Conservation (phyloP, 805 yeast genomes). For the Nematodospora valgi region DNA sequence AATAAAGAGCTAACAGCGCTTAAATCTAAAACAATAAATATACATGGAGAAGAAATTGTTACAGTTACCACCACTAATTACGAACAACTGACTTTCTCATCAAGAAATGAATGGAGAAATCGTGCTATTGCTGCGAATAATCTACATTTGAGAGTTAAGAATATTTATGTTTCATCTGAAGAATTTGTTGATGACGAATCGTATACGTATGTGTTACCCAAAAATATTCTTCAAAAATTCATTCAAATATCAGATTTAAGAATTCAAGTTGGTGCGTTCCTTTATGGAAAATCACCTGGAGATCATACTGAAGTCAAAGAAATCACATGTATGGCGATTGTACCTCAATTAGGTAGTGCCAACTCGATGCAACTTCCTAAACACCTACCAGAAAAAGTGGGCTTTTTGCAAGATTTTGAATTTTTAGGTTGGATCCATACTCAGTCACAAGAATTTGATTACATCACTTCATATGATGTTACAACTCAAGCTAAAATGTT, state of each 20-base stretch:
- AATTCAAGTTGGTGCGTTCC: constrained; percentile 74
- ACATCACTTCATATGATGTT: constrained; percentile 69
- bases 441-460: constrained; percentile 56
- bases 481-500: constrained; percentile 50
- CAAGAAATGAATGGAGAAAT: constrained; percentile 87
- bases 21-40: constrained; percentile 80
- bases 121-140: constrained; percentile 77
- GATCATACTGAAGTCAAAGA: constrained; percentile 78
- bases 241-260: constrained; percentile 78
- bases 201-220: constrained; percentile 75
- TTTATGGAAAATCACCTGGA: constrained; percentile 76
- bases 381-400: constrained; percentile 34
- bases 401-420: constrained; percentile 48
- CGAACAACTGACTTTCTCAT: constrained; percentile 79
- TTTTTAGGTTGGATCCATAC: constrained; percentile 96
- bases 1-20: constrained; percentile 64
- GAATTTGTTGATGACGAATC: constrained; percentile 54
- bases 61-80: constrained; percentile 89
- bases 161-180: constrained; percentile 65
- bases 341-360: constrained; percentile 83
- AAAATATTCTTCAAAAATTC: constrained; percentile 72
- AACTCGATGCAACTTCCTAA: constrained; percentile 62
- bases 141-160: constrained; percentile 68
- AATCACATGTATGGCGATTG: constrained; percentile 66
- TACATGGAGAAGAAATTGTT: constrained; percentile 93